Evolutionary conservation across 2,329 filamentous ascomycete species (phyloP).

Genomic region (Metarhizium guizhouense): DNA sequence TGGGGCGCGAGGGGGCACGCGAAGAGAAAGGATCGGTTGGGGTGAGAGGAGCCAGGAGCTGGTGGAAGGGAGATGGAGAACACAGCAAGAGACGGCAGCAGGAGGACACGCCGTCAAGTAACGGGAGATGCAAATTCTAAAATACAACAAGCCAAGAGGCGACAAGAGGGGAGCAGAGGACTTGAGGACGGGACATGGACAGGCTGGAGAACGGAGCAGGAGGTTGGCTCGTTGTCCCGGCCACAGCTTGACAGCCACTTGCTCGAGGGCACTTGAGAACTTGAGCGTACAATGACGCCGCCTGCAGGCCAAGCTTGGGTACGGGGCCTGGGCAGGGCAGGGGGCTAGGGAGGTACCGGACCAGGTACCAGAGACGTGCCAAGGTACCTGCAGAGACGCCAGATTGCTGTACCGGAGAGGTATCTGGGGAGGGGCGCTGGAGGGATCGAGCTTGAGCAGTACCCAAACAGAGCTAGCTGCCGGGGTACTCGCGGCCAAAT

Average conservation of each 20-base stretch:
- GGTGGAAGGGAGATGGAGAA: background rate
- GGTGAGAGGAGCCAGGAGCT: background rate
- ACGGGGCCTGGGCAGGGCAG: background rate
- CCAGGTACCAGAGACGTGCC: background rate
- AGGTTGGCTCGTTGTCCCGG: conserved; percentile 2
- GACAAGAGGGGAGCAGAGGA: background rate
- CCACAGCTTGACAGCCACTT: background rate
- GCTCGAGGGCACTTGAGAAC: too few species aligned
- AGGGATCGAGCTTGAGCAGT: background rate
- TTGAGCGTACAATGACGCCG: background rate
- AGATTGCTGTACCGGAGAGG: background rate
- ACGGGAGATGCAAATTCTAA: background rate
- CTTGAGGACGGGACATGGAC: background rate
- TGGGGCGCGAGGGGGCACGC: background rate
- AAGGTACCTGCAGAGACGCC: background rate
- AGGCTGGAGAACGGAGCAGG: background rate
- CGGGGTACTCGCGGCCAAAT: background rate
- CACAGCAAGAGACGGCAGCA: background rate
- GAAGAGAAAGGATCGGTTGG: background rate
- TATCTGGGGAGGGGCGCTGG: background rate
- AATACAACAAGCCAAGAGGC: background rate
- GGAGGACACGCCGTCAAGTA: background rate
- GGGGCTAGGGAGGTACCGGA: background rate
- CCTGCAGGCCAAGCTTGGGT: background rate
- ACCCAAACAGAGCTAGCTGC: background rate